Conservation (phyloP, 768 basidiomycete genomes). For the Exidia glandulosa region DNA sequence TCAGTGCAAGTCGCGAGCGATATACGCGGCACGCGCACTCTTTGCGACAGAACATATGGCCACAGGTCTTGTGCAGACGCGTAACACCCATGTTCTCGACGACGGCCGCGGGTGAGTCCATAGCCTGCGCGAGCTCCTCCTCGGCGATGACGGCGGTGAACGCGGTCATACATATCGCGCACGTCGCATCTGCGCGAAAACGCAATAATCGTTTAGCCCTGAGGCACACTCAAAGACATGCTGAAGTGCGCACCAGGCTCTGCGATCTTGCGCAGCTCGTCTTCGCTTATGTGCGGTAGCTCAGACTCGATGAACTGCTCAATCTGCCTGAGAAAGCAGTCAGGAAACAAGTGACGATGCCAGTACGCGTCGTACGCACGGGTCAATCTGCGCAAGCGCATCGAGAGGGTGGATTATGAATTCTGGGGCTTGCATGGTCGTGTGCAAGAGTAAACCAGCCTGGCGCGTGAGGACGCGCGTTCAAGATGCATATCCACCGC, state of each 20-base stretch:
- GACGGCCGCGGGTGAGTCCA: slow-evolving; percentile 71
- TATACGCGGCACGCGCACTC: slow-evolving; percentile 38
- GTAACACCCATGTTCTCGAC: slow-evolving; percentile 63
- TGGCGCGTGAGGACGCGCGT: neutral
- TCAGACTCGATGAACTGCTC: slow-evolving; percentile 29
- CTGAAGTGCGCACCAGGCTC: slow-evolving; percentile 38
- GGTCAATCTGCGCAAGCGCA: neutral
- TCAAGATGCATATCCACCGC: neutral
- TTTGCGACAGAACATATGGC: slow-evolving; percentile 69
- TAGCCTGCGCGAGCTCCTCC: slow-evolving; percentile 59
- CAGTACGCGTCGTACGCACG: neutral
- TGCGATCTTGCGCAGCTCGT: slow-evolving; percentile 34
- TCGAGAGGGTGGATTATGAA: neutral
- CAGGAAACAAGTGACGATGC: neutral
- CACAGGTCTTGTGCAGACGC: slow-evolving; percentile 41
- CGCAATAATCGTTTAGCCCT: neutral
- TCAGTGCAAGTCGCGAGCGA: slow-evolving; percentile 3
- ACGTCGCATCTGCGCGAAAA: slow-evolving; percentile 43
- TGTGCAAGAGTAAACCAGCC: neutral
- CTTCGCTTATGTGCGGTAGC: slow-evolving; percentile 42
- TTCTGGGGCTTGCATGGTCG: neutral
- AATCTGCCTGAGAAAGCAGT: slow-evolving; percentile 5
- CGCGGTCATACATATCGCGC: slow-evolving; percentile 65
- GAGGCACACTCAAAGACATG: neutral
- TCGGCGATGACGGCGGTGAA: slow-evolving; percentile 61